Conservation (phyloP, 2,329 filamentous ascomycete genomes). For the Colletotrichum destructivum region DNA sequence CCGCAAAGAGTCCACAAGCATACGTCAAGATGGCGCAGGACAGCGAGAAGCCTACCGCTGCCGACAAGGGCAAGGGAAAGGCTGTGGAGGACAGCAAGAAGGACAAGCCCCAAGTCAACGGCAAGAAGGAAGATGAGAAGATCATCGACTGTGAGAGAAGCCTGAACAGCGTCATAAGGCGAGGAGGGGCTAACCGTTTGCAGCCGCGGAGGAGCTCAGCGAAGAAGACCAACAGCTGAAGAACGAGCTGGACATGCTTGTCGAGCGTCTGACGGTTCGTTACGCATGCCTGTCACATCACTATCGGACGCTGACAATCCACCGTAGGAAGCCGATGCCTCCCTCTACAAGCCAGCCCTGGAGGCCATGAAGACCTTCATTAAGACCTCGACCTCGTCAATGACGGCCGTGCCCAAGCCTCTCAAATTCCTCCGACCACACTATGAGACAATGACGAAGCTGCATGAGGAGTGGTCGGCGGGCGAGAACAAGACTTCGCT, state of each 20-base stretch:
- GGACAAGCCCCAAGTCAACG: conserved; percentile 78
- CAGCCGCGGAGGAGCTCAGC: conserved; percentile 85
- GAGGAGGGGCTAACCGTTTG: conserved; percentile 53
- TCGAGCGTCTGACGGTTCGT: conserved; percentile 89
- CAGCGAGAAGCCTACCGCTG: conserved; percentile 85
- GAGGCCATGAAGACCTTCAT: conserved; percentile 99
- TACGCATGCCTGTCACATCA: no score
- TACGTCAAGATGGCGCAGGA: conserved; percentile 87
- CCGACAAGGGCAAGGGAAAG: conserved; percentile 98
- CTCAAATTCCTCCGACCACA: conserved; percentile 98
- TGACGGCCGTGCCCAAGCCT: conserved; percentile 99
- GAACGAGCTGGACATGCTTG: conserved; percentile 97
- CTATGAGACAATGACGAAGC: conserved; percentile 88
- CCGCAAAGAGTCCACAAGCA: conserved; percentile 46
- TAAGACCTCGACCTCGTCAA: conserved; percentile 98
- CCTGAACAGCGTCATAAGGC: neutral
- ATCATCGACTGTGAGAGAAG: conserved; percentile 55
- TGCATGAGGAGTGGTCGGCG: conserved; percentile 91
- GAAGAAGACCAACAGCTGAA: conserved; percentile 99
- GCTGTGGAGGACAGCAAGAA: conserved; percentile 80
- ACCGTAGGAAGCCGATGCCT: conserved; percentile 83
- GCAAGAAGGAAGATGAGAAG: conserved; percentile 83
- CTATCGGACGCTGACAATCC: neutral
- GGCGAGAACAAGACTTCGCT: conserved; percentile 90
- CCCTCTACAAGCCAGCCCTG: conserved; percentile 91